Base-by-base conservation (phyloP, 2,329 filamentous ascomycete species). In the Monosporascus sp. region DNA sequence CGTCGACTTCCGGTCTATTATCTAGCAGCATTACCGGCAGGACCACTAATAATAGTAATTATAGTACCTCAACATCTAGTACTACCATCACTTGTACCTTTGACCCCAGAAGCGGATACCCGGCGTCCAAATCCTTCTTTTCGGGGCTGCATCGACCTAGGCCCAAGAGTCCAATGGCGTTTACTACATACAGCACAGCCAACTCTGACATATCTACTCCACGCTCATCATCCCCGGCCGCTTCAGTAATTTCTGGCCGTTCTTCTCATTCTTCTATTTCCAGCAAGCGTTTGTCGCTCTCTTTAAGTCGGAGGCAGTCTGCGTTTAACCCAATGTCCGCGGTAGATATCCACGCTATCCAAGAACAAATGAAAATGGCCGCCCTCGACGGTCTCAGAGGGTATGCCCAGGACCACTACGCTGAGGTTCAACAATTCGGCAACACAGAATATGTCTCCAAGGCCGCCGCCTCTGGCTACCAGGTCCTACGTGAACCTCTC, bases 321-420 rank as follows among this genome's bases (percentile, higher is more conserved):
- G 69, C 75, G 58, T 72, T 78, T 58, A 81, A 83, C 64, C 80
- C 80, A 58, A 75, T 82, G 73, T 78, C 78, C 59, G 71, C 77
- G 51, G 72, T 85, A 65, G 79, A 86, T 67, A 71, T 84, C 55
- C 59, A 72, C 44, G 76, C 78, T 60, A 79, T 85, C 58, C 78
- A 84, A 71, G 74, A 82, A 62, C 72, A 76, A 59, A 82, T 86
- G 78, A 83, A 80, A 65, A 78, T 80, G 73, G 75, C 82, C 52
- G 72, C 78, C 52, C 77, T 85, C 49, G 82, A 86, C 63, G 78
- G 81, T 58, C 75, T 84, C 59, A 76, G 79, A 60, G 83, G 83
- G 56, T 86, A 86, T 68, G 70, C 75, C 60, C 78, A 82, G 65
- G 74, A 80, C 64, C 73, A 77, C 65, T 84, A 78, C 61, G 72